Evolutionary conservation across 2,329 filamentous ascomycete species (phyloP).

Genomic region (Hypoxylon sp.): DNA sequence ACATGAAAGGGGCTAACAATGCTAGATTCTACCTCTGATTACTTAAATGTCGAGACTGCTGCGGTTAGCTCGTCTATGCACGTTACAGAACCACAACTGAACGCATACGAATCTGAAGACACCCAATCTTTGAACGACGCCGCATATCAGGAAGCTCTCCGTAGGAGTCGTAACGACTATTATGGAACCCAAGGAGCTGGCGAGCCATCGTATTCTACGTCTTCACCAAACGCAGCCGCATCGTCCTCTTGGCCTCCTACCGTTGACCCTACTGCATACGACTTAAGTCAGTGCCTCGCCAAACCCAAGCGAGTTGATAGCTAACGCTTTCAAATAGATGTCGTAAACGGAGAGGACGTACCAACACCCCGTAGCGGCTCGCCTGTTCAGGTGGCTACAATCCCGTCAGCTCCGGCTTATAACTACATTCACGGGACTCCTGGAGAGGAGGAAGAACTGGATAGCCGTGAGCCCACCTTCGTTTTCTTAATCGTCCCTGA

Average conservation of each 20-base stretch:
- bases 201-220: constrained; percentile 43
- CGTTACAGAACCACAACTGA: constrained; percentile 15
- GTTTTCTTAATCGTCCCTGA: neutral
- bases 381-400: constrained; percentile 20
- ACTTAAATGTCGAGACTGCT: constrained; percentile 12
- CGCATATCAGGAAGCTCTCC: constrained; percentile 45
- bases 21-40: constrained; percentile 34
- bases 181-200: constrained; percentile 40
- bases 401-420: constrained; percentile 24
- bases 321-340: constrained; percentile 35
- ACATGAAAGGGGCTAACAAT: constrained; percentile 22
- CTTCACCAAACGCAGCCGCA: constrained; percentile 32
- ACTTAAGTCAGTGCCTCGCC: constrained; percentile 40
- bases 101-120: constrained; percentile 37
- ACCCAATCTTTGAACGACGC: constrained; percentile 30
- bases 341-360: constrained; percentile 31
- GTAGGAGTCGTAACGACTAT: constrained; percentile 38
- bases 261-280: constrained; percentile 46
- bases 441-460: constrained; percentile 44
- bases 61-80: constrained; percentile 12
- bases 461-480: constrained; percentile 43
- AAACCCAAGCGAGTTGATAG: constrained; percentile 4
- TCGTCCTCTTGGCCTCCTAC: constrained; percentile 36
- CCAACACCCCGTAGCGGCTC: constrained; percentile 43
- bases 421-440: constrained; percentile 47